These are phyloP conservation scores for Phytophthora ohioensis DNA, from an alignment of 352 stramenopile genomes.

Conservation along the genomic window DNA sequence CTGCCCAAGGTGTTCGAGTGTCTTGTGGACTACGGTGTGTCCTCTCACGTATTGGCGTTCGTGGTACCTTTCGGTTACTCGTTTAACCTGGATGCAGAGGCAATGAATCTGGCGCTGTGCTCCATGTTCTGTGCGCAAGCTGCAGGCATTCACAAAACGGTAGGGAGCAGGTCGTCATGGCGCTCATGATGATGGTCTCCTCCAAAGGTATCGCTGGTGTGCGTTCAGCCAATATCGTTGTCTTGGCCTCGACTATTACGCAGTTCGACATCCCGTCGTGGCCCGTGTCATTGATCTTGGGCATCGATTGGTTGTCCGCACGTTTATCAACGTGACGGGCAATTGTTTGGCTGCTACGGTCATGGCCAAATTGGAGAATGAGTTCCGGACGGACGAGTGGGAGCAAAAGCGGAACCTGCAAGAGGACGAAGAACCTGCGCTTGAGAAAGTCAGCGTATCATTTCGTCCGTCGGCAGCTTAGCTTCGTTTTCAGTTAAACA, in stretches of 20 bases:
- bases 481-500: not conserved
- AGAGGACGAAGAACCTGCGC: slow-evolving; percentile 1
- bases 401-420: slow-evolving; percentile 21
- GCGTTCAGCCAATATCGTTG: slow-evolving; percentile 47
- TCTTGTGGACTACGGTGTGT: slow-evolving; percentile 52
- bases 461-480: not conserved
- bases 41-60: slow-evolving; percentile 46
- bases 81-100: slow-evolving; percentile 58
- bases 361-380: slow-evolving; percentile 61
- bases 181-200: slow-evolving; percentile 54
- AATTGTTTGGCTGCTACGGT: slow-evolving; percentile 52
- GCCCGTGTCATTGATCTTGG: slow-evolving; percentile 52
- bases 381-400: slow-evolving; percentile 54
- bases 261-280: slow-evolving; percentile 56
- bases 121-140: slow-evolving; percentile 58
- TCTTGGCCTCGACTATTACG: slow-evolving; percentile 40
- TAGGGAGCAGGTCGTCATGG: slow-evolving; percentile 60
- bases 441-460: slow-evolving; percentile 15
- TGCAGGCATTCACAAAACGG: slow-evolving; percentile 44
- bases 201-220: slow-evolving; percentile 51
- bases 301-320: slow-evolving; percentile 55
- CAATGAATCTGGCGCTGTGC: slow-evolving; percentile 47
- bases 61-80: slow-evolving; percentile 61
- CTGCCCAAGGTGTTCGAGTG: slow-evolving; percentile 55
- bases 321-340: slow-evolving; percentile 53